phyloP scores from a whole-genome alignment of 73 alveolate species.

The Tetrahymena malaccensis region DNA sequence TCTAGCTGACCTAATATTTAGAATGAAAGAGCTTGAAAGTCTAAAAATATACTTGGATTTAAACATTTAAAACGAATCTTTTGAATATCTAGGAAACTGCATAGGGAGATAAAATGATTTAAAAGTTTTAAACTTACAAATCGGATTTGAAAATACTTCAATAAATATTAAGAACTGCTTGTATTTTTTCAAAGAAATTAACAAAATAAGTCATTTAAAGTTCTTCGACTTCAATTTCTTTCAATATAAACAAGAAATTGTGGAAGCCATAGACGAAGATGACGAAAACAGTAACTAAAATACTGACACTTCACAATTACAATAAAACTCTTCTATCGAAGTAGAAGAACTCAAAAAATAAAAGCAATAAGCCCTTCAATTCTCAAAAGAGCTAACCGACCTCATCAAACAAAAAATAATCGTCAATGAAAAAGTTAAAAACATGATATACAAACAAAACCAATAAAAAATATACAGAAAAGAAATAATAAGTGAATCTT shows the following conservation, averaged over 20 bases:
- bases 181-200: not conserved
- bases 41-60: not conserved
- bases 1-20: not conserved
- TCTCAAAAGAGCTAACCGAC: not conserved
- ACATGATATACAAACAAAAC: not conserved
- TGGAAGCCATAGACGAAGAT: not conserved
- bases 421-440: not conserved
- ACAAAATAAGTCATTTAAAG: not conserved
- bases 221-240: not conserved
- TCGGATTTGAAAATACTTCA: not conserved
- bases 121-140: not conserved
- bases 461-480: not conserved
- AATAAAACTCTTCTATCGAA: not conserved
- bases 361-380: not conserved
- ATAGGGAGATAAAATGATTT: not conserved
- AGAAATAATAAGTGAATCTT: not conserved
- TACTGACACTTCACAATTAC: not conserved
- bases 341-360: not conserved
- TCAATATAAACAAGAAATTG: not conserved
- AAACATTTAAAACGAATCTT: not conserved
- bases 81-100: not conserved
- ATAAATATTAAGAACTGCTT: not conserved
- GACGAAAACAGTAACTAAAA: not conserved
- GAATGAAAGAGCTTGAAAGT: not conserved
- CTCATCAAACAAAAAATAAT: not conserved